These are phyloP conservation scores for Rutstroemia sp. DNA, from an alignment of 2,329 filamentous ascomycete species.

Conservation along the genomic window DNA sequence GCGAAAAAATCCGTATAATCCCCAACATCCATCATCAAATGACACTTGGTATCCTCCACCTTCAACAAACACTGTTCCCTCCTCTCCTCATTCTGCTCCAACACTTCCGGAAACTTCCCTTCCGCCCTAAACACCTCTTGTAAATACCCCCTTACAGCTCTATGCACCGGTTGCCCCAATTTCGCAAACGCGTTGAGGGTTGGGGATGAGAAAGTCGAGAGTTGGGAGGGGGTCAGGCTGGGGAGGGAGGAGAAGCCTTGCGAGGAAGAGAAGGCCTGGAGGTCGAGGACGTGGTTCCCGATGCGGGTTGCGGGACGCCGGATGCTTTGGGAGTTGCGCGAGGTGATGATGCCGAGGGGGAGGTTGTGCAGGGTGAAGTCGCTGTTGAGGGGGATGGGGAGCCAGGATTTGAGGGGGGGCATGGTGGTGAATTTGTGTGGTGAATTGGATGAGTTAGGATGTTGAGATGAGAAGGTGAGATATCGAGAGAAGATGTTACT, in stretches of 20 bases:
- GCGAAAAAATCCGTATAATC: constrained; percentile 87
- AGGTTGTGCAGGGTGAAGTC: constrained; percentile 67
- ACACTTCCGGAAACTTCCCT: constrained; percentile 51
- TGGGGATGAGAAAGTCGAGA: constrained; percentile 54
- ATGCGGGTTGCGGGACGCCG: constrained; percentile 59
- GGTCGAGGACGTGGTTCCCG: constrained; percentile 59
- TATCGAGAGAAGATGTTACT: too few relatives aligned
- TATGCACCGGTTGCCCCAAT: constrained; percentile 60
- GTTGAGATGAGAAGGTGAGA: not conserved
- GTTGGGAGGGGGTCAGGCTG: constrained; percentile 39
- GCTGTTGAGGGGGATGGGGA: constrained; percentile 23
- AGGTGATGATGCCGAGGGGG: constrained; percentile 68
- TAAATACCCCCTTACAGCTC: constrained; percentile 60
- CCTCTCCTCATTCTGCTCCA: constrained; percentile 54
- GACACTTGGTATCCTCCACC: constrained; percentile 51
- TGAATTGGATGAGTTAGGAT: not conserved
- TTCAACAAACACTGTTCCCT: constrained; percentile 52
- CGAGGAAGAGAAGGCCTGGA: constrained; percentile 51
- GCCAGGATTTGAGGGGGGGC: constrained; percentile 28
- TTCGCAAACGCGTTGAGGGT: constrained; percentile 69
- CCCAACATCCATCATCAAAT: constrained; percentile 70
- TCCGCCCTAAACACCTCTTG: constrained; percentile 57
- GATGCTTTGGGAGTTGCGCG: constrained; percentile 33
- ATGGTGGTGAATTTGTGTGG: constrained; percentile 15
- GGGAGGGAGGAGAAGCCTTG: constrained; percentile 54